Percentiles rank a stretch among this genome's conserved stretches.
Evolutionary conservation across 768 basidiomycete genomes (phyloP).

Genomic region (Tylopilus intermedius): DNA sequence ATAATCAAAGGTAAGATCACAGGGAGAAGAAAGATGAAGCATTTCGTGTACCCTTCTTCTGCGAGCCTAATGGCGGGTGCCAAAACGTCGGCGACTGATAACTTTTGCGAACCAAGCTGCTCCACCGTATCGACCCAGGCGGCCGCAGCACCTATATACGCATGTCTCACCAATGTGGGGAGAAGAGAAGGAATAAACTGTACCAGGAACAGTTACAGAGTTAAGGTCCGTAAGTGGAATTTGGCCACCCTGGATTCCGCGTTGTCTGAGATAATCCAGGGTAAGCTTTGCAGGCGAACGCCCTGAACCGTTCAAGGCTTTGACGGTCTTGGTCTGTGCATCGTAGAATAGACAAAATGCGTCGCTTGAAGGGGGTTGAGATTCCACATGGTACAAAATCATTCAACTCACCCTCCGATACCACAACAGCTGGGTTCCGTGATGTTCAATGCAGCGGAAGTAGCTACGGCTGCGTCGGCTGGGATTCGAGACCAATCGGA

Average conservation of each 20-base stretch:
- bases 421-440: slow-evolving; percentile 86
- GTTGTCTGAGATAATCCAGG: slow-evolving; percentile 63
- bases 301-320: slow-evolving; percentile 91
- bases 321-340: slow-evolving; percentile 73
- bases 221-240: slow-evolving; percentile 84
- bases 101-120: slow-evolving; percentile 66
- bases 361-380: slow-evolving; percentile 46
- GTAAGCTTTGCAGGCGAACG: slow-evolving; percentile 75
- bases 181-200: neutral
- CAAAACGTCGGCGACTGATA: slow-evolving; percentile 65
- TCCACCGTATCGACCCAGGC: slow-evolving; percentile 92
- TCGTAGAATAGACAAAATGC: slow-evolving; percentile 93
- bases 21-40: neutral
- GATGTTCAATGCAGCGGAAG: slow-evolving; percentile 87
- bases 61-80: slow-evolving; percentile 88
- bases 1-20: slow-evolving; percentile 1
- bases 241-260: slow-evolving; percentile 59
- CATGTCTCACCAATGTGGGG: slow-evolving; percentile 16
- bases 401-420: slow-evolving; percentile 70
- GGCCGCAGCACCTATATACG: slow-evolving; percentile 70
- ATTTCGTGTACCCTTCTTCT: slow-evolving; percentile 70
- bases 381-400: neutral
- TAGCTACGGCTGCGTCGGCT: slow-evolving; percentile 95
- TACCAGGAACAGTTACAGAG: slow-evolving; percentile 85
- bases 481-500: neutral